phyloP scores from a whole-genome alignment of 78 protist genomes.

The Planoprotostelium fungivorum region DNA sequence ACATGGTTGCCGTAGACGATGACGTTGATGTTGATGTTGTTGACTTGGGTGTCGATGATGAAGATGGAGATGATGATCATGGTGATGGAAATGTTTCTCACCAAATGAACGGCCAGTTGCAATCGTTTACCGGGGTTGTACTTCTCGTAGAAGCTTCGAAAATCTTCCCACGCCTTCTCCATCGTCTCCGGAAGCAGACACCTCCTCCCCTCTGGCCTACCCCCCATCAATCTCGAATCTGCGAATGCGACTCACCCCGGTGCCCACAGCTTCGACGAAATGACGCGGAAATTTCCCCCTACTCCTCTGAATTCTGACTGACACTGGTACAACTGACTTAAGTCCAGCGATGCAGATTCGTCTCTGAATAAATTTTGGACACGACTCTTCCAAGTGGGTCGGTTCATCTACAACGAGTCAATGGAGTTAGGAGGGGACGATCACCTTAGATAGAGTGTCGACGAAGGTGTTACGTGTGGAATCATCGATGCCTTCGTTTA shows the following conservation, averaged over 20 bases:
- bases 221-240: too few relatives aligned
- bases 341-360: neutral
- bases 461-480: neutral
- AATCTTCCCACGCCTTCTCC: neutral
- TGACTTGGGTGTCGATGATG: too few relatives aligned
- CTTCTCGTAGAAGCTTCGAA: neutral
- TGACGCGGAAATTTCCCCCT: conserved; percentile 1
- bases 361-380: neutral
- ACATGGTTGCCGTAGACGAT: too few relatives aligned
- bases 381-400: neutral
- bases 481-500: neutral
- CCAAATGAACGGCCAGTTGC: neutral
- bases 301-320: too few relatives aligned
- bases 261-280: too few relatives aligned
- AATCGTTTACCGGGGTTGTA: neutral
- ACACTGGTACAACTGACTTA: neutral
- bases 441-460: neutral
- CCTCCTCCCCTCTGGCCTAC: too few relatives aligned
- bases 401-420: neutral
- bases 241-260: too few relatives aligned
- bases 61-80: too few relatives aligned
- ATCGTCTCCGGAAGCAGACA: neutral
- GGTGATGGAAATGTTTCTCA: too few relatives aligned
- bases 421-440: neutral
- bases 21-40: too few relatives aligned